A percentile compares a stretch with the other conserved stretches of the same genome.
Conservation (phyloP, 2,329 filamentous ascomycete species). For the Diplodia sapinea region DNA sequence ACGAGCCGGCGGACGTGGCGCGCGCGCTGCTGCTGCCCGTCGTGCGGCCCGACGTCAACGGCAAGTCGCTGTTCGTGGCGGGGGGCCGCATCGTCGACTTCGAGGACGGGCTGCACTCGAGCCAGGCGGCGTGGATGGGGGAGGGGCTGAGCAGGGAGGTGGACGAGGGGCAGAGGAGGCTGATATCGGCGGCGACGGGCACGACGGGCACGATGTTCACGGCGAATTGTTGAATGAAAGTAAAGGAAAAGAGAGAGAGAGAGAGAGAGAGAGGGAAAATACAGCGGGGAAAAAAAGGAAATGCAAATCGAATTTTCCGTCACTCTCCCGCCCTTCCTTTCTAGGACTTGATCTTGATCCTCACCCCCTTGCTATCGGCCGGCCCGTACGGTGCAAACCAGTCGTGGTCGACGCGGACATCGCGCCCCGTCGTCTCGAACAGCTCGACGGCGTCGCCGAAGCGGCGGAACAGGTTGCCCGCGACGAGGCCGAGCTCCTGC, state of each 20-base stretch:
- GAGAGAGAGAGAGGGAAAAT: too few relatives aligned
- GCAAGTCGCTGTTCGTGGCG: slow-evolving; percentile 38
- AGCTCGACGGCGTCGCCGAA: slow-evolving; percentile 22
- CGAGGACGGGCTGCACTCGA: slow-evolving; percentile 37
- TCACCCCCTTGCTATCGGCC: slow-evolving; percentile 32
- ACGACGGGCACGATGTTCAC: background rate
- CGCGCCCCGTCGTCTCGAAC: slow-evolving; percentile 32
- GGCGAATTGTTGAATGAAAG: background rate
- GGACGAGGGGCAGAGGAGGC: slow-evolving; percentile 35
- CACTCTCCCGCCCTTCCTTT: too few relatives aligned
- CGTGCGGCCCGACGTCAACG: slow-evolving; percentile 34
- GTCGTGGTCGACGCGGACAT: slow-evolving; percentile 33
- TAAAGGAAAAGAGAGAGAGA: too few relatives aligned
- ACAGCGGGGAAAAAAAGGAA: background rate
- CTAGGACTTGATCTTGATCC: slow-evolving; percentile 34
- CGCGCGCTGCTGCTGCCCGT: slow-evolving; percentile 37
- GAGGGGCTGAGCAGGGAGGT: slow-evolving; percentile 37
- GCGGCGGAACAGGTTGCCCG: slow-evolving; percentile 15
- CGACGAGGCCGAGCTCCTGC: slow-evolving; percentile 4
- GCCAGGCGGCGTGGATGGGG: slow-evolving; percentile 39
- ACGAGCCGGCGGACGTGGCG: slow-evolving; percentile 37
- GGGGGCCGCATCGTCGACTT: slow-evolving; percentile 38
- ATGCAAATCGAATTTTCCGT: background rate
- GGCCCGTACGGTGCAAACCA: slow-evolving; percentile 33
- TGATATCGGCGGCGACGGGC: slow-evolving; percentile 10